A percentile compares a stretch with the other conserved stretches of the same genome.
phyloP scores from a whole-genome alignment of 2,329 filamentous ascomycete genomes.

The Colletotrichum salicis region DNA sequence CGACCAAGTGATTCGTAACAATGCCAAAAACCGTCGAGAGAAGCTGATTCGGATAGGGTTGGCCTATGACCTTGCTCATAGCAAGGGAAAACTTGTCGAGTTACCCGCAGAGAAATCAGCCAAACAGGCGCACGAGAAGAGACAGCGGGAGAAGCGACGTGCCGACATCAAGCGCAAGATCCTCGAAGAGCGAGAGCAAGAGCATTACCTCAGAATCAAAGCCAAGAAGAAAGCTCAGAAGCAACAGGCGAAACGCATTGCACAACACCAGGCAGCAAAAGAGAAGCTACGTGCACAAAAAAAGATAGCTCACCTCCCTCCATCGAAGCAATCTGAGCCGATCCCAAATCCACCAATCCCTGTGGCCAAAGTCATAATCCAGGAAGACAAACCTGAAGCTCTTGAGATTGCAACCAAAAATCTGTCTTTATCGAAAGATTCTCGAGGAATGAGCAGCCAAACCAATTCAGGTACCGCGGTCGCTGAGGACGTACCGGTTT shows the following conservation, averaged over 20 bases:
- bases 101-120: constrained; percentile 59
- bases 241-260: constrained; percentile 44
- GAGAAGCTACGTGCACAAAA: constrained; percentile 38
- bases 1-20: constrained; percentile 74
- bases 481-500: neutral
- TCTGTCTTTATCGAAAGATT: neutral
- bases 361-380: constrained; percentile 38
- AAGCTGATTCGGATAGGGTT: constrained; percentile 79
- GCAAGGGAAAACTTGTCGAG: constrained; percentile 67
- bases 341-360: constrained; percentile 48
- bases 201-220: constrained; percentile 50
- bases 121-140: constrained; percentile 56
- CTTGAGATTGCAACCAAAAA: neutral
- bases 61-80: constrained; percentile 77
- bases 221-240: constrained; percentile 47
- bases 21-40: constrained; percentile 71
- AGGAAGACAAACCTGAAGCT: constrained; percentile 10
- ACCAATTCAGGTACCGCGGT: neutral
- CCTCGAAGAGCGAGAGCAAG: constrained; percentile 51
- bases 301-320: neutral
- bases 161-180: constrained; percentile 51
- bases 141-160: constrained; percentile 52
- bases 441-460: neutral
- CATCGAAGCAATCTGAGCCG: neutral
- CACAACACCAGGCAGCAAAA: constrained; percentile 49